These are phyloP conservation scores for Syzygium aromaticum DNA, from an alignment of 345 rosid species.

Conservation along the genomic window DNA sequence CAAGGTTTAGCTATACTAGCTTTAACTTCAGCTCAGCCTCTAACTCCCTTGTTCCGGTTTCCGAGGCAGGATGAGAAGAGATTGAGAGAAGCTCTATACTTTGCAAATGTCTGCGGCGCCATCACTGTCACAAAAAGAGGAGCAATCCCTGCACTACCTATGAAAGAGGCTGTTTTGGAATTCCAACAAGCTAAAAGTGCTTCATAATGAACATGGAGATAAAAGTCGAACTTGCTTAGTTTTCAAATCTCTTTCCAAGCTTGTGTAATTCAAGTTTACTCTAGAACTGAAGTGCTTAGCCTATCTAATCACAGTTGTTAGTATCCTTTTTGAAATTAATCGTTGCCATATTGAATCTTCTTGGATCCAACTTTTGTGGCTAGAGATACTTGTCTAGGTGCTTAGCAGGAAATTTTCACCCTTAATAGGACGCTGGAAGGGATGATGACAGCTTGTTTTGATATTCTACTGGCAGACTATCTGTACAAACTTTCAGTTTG, in stretches of 20 bases:
- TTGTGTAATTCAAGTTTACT: not conserved
- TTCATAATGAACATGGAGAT: not conserved
- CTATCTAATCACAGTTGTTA: not conserved
- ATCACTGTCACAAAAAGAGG: slow-evolving; percentile 23
- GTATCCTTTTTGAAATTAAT: not conserved
- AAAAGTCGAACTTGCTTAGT: not conserved
- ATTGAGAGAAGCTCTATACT: slow-evolving; percentile 25
- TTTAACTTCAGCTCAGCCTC: not conserved
- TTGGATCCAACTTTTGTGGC: not conserved
- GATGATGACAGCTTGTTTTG: not conserved
- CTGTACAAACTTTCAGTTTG: not conserved
- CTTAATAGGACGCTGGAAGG: not conserved
- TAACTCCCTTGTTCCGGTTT: not conserved
- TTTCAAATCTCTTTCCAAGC: not conserved
- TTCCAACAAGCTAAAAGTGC: not conserved
- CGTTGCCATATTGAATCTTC: not conserved
- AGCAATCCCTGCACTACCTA: slow-evolving; percentile 38
- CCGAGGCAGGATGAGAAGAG: slow-evolving; percentile 18
- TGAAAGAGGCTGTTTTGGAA: slow-evolving; percentile 15
- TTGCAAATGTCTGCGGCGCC: slow-evolving; percentile 40
- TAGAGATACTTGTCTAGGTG: not conserved
- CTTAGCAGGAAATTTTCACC: not conserved
- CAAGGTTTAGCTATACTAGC: not conserved
- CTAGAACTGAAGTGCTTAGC: not conserved
- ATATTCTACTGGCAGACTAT: not conserved